Percentiles rank a stretch among this genome's conserved stretches.
Conservation (phyloP, 371 early-diverging fungal genomes). For the Apophysomyces elegans region DNA sequence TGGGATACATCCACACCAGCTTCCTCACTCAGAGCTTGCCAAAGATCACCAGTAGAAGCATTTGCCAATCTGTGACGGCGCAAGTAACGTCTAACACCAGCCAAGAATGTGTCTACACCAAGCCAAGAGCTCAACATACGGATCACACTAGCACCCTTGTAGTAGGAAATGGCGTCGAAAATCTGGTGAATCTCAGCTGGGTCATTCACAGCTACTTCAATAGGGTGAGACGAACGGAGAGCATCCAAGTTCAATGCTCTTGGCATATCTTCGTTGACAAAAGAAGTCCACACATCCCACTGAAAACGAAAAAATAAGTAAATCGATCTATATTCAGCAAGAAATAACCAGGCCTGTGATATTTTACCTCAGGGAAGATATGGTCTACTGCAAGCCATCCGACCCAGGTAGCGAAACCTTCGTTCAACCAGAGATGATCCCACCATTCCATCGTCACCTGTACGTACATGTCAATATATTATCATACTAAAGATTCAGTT, state of each 20-base stretch:
- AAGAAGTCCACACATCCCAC: slow-evolving; percentile 82
- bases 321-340: not conserved
- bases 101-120: slow-evolving; percentile 60
- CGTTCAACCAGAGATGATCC: slow-evolving; percentile 94
- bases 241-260: slow-evolving; percentile 77
- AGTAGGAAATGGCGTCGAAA: slow-evolving; percentile 81
- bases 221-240: slow-evolving; percentile 81
- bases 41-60: slow-evolving; percentile 84
- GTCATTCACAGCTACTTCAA: slow-evolving; percentile 83
- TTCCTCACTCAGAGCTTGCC: slow-evolving; percentile 75
- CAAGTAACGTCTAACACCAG: slow-evolving; percentile 83
- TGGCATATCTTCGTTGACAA: slow-evolving; percentile 76
- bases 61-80: slow-evolving; percentile 78
- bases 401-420: slow-evolving; percentile 95
- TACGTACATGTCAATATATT: not conserved
- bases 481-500: not conserved
- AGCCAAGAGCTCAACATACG: slow-evolving; percentile 81
- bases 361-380: slow-evolving; percentile 63
- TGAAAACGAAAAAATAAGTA: not conserved
- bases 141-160: slow-evolving; percentile 92
- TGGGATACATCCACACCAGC: slow-evolving; percentile 72
- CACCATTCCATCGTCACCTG: slow-evolving; percentile 81
- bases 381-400: slow-evolving; percentile 83
- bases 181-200: slow-evolving; percentile 79
- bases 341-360: not conserved